These are phyloP conservation scores for Tulasnella sp. DNA, from an alignment of 768 basidiomycete genomes.

Conservation along the genomic window DNA sequence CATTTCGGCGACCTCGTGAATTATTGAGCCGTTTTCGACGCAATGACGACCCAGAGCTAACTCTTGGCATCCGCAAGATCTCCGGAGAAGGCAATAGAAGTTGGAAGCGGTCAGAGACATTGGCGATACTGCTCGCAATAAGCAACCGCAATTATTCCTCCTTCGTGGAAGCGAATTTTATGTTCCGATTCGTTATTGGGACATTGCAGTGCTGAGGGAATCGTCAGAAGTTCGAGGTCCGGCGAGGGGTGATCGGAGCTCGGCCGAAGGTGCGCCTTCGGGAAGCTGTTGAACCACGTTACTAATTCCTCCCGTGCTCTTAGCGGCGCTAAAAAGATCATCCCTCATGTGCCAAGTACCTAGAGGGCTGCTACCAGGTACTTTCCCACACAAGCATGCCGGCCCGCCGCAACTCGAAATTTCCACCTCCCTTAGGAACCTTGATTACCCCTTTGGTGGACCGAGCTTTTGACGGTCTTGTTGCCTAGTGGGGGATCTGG, in stretches of 20 bases:
- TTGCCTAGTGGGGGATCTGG: neutral
- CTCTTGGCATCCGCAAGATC: neutral
- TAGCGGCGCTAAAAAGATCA: neutral
- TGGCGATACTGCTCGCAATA: neutral
- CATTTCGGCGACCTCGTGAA: neutral
- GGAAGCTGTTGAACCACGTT: neutral
- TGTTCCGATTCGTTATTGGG: neutral
- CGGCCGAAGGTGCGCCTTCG: neutral
- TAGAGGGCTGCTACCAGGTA: neutral
- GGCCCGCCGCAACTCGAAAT: neutral
- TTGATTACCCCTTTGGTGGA: neutral
- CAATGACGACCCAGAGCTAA: neutral
- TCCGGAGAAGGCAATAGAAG: neutral
- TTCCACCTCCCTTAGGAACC: neutral
- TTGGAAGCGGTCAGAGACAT: neutral
- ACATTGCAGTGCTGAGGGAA: neutral
- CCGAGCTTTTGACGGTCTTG: neutral
- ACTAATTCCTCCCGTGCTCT: neutral
- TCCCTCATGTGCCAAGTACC: neutral
- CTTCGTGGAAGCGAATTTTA: neutral
- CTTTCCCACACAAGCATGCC: neutral
- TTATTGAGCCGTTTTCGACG: neutral
- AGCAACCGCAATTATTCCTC: neutral
- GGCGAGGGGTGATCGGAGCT: neutral
- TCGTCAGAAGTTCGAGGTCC: neutral